Percentiles rank a stretch among this genome's conserved stretches.
These are phyloP conservation scores for Heliosperma pusillum DNA, from an alignment of 148 eudicot genomes.

Conservation along the genomic window DNA sequence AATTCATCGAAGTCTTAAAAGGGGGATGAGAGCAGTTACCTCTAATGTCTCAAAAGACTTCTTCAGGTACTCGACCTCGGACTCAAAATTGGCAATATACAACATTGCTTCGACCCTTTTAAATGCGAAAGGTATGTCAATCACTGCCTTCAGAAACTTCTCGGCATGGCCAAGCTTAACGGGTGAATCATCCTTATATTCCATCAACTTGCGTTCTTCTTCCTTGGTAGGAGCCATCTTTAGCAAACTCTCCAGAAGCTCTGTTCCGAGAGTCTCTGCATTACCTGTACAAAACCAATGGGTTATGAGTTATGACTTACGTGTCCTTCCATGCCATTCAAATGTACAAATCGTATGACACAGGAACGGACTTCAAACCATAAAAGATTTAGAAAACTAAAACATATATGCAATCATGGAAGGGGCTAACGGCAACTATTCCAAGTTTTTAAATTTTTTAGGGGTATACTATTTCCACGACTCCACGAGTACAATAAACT, in stretches of 20 bases:
- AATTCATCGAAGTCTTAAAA: background rate
- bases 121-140: conserved; percentile 84
- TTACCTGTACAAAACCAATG: conserved; percentile 49
- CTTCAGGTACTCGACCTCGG: conserved; percentile 81
- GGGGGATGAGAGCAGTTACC: conserved; percentile 37
- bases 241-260: conserved; percentile 81
- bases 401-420: too few relatives aligned
- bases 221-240: conserved; percentile 97
- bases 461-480: too few relatives aligned
- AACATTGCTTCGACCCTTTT: conserved; percentile 86
- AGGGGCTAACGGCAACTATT: too few relatives aligned
- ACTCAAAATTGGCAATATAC: conserved; percentile 77
- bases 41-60: conserved; percentile 81
- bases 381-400: too few relatives aligned
- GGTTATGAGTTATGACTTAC: background rate
- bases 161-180: conserved; percentile 93
- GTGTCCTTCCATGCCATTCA: background rate
- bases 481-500: too few relatives aligned
- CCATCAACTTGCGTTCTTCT: conserved; percentile 85
- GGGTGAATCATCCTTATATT: conserved; percentile 81
- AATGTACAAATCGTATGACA: background rate
- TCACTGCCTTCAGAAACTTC: conserved; percentile 81
- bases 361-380: background rate
- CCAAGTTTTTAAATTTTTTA: too few relatives aligned
- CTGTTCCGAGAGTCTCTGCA: conserved; percentile 76